Evolutionary conservation across 1,139 yeast species (phyloP), one percentile per base, ranked within the genome.

Genomic region (Suhomyces yuchorum): DNA sequence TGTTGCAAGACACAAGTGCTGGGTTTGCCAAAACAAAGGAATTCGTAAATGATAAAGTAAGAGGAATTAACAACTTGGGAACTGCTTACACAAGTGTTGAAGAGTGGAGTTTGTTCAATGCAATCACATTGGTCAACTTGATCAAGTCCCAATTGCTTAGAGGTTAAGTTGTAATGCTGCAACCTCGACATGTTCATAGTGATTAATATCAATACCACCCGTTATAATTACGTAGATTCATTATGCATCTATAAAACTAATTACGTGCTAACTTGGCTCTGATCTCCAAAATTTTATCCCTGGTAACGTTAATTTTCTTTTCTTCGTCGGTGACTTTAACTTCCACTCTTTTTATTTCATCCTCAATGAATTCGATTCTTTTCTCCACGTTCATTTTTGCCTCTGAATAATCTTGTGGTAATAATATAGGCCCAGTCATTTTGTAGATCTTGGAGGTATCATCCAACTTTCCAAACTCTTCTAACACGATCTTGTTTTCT

Each of bases 401-500:
- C 65, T 93, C 98, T 12, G 66, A 66, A 54, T 80, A 81, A 47
- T 91, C 96, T 62, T 92, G 97, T 2, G 97, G 97, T 52, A 93
- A 75, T 52, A 93, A 75, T 7, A 92, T 91, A 9, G 97, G 96
- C 1, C 99, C 99, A 18, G 93, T 87, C 55, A 92, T 77, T 67
- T 93, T 93, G 71, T 82, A 93, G 34, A 93, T 85, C 58, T 87
- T 87, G 15, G 95, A 78, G 37, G 68, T 71, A 42, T 77, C 82
- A 54, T 81, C 74, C 53, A 91, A 70, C 44, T 69, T 66, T 18
- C 76, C 80, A 60, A 93, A 87, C 67, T 93, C 98, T 35, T 81
- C 84, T 58, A 84, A 76, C n/a, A 93, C 99, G 45, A 93, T 91
- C 62, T 85, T 85, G 68, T 92, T 92, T 66, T 93, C 99, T 67